phyloP scores from a whole-genome alignment of 306 rosid species.

The Rubus idaeus region DNA sequence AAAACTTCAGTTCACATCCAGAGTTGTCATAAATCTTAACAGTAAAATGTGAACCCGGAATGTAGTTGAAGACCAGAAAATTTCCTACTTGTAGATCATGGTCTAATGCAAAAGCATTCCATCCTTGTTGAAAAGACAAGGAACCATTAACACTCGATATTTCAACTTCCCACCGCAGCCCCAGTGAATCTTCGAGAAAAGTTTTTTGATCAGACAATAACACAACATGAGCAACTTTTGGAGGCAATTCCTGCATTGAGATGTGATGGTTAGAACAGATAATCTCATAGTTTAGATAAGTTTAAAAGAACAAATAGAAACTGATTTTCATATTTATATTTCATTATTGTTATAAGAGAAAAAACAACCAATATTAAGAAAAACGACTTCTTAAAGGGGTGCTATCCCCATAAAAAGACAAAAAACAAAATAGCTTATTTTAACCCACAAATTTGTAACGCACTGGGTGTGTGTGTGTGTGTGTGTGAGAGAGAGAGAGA shows the following conservation, averaged over 20 bases:
- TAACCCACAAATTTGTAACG: not conserved
- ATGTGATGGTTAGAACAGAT: slow-evolving; percentile 13
- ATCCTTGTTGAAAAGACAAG: slow-evolving; percentile 56
- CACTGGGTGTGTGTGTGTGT: not conserved
- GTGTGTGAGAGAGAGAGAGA: not conserved
- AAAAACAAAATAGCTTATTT: not conserved
- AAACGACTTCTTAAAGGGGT: not conserved
- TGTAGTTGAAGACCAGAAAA: slow-evolving; percentile 46
- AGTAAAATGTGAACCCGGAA: slow-evolving; percentile 36
- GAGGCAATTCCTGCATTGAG: slow-evolving; percentile 59
- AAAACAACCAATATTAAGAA: not conserved
- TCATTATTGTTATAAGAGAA: not conserved
- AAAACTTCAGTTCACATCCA: slow-evolving; percentile 47
- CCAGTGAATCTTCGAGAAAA: slow-evolving; percentile 51
- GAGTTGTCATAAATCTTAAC: slow-evolving; percentile 52
- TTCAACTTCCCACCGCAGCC: slow-evolving; percentile 44
- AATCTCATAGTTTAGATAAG: not conserved
- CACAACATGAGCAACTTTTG: slow-evolving; percentile 41
- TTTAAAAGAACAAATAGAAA: not conserved
- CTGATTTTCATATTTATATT: not conserved
- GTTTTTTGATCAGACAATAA: slow-evolving; percentile 40
- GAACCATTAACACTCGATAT: slow-evolving; percentile 40
- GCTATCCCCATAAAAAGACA: not conserved
- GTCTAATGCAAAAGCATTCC: slow-evolving; percentile 49
- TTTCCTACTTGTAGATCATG: slow-evolving; percentile 55